Evolutionary conservation across 208 protist species (phyloP).

Genomic region (Leishmania major): DNA sequence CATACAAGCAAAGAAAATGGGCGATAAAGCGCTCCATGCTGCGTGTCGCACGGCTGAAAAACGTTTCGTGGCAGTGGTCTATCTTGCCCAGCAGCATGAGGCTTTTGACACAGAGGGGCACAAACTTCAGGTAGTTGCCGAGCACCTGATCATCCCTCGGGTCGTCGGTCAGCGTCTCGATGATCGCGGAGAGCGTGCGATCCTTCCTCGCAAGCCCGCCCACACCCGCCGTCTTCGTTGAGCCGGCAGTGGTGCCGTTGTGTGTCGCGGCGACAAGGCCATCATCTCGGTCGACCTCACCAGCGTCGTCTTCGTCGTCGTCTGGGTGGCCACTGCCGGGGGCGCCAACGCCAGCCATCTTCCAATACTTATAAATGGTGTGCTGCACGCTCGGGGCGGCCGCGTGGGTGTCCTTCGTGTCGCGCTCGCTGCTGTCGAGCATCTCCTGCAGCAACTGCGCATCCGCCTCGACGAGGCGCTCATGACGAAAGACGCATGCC

Average conservation of each 20-base stretch:
- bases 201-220: background rate
- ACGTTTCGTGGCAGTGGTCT: constrained; percentile 72
- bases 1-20: constrained; percentile 80
- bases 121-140: constrained; percentile 70
- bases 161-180: constrained; percentile 63
- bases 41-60: constrained; percentile 61
- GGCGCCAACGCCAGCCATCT: constrained; percentile 12
- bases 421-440: constrained; percentile 40
- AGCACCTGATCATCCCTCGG: constrained; percentile 45
- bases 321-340: background rate
- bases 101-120: constrained; percentile 79
- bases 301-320: constrained; percentile 5
- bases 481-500: constrained; percentile 76
- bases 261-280: background rate
- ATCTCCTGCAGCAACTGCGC: constrained; percentile 60
- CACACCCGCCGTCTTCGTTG: constrained; percentile 5
- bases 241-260: background rate
- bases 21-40: constrained; percentile 74
- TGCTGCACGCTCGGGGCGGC: constrained; percentile 40
- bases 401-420: constrained; percentile 21
- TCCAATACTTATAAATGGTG: constrained; percentile 47
- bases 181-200: constrained; percentile 41
- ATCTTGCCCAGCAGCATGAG: constrained; percentile 63
- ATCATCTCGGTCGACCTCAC: background rate
- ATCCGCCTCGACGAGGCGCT: constrained; percentile 63